These are phyloP conservation scores for Babesia divergens DNA, from an alignment of 169 alveolate species.

Conservation along the genomic window DNA sequence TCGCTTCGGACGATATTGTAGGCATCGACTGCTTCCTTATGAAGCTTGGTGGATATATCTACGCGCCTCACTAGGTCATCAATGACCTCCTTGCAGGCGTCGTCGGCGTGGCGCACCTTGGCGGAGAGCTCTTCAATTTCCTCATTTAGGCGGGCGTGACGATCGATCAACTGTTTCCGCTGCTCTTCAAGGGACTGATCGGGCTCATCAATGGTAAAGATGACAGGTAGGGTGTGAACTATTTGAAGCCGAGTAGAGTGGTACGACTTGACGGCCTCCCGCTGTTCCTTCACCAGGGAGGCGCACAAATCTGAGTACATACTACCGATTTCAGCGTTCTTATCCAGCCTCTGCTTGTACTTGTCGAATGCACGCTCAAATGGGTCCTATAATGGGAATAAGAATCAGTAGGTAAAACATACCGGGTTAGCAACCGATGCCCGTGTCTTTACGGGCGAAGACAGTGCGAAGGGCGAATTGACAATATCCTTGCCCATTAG, in stretches of 20 bases:
- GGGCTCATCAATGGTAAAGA: conserved; percentile 36
- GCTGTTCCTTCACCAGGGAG: conserved; percentile 32
- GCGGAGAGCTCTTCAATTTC: conserved; percentile 26
- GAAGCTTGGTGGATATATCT: background rate
- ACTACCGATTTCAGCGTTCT: background rate
- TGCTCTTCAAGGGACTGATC: conserved; percentile 8
- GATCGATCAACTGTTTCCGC: conserved; percentile 16
- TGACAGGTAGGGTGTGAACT: conserved; percentile 54
- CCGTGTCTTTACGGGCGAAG: background rate
- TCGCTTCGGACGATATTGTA: conserved; percentile 19
- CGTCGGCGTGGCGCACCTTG: conserved; percentile 9
- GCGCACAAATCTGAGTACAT: background rate
- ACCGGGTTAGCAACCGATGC: background rate
- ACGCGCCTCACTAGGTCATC: conserved; percentile 20
- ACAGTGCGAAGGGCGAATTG: conserved; percentile 49
- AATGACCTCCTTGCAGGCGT: conserved; percentile 10
- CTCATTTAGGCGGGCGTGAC: background rate
- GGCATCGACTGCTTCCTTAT: conserved; percentile 36
- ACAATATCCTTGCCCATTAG: conserved; percentile 51
- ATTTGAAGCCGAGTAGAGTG: conserved; percentile 37
- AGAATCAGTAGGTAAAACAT: background rate
- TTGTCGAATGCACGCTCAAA: background rate
- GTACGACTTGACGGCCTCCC: conserved; percentile 40
- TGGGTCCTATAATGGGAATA: background rate
- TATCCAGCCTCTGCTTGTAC: background rate